A percentile compares a stretch with the other conserved stretches of the same genome.
Conservation (phyloP, 179 eudicot species). For the Beta macrorhiza region DNA sequence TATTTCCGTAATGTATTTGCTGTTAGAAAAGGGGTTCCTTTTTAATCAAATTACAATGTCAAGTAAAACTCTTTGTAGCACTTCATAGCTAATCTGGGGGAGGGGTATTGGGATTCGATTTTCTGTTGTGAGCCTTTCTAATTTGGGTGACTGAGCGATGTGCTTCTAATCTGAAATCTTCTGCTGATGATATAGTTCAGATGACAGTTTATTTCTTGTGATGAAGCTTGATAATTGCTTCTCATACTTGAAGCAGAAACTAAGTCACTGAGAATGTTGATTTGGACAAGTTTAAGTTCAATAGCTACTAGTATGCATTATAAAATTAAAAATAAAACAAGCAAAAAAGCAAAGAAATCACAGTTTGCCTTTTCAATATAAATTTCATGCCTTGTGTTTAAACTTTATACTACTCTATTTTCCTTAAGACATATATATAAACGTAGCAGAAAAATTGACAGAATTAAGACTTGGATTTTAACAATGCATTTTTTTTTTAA, state of each 20-base stretch:
- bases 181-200: background rate
- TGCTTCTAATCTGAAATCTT: background rate
- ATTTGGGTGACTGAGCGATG: background rate
- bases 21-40: background rate
- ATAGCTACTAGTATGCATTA: background rate
- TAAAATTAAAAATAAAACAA: no score
- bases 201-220: background rate
- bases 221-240: background rate
- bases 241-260: background rate
- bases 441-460: no score
- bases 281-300: background rate
- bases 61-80: background rate
- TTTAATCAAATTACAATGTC: background rate
- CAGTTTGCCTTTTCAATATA: background rate
- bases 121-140: background rate
- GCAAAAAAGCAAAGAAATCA: background rate
- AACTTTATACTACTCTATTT: background rate
- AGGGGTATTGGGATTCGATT: background rate
- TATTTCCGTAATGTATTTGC: background rate
- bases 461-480: background rate
- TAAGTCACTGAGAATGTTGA: background rate
- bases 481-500: background rate
- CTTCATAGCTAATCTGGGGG: no score
- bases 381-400: background rate
- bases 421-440: background rate